Evolutionary conservation across 352 stramenopile species (phyloP).

Genomic region (Phytophthora colocasiae): DNA sequence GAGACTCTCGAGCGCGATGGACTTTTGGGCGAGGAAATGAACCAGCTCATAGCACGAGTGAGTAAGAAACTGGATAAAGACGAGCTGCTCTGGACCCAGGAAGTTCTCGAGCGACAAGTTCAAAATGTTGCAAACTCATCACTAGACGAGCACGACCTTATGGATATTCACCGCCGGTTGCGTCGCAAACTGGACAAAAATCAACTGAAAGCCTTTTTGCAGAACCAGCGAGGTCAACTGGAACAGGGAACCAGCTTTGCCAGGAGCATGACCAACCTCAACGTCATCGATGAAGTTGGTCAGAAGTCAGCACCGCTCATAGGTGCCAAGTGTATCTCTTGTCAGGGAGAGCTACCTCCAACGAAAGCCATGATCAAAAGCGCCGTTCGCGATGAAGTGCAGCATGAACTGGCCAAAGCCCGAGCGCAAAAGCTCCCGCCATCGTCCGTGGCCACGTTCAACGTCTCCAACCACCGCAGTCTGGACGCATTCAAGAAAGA

Average conservation of each 20-base stretch:
- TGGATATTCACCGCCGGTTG: slow-evolving; percentile 65
- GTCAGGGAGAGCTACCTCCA: slow-evolving; percentile 64
- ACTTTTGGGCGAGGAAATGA: slow-evolving; percentile 61
- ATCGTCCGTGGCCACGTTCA: slow-evolving; percentile 43
- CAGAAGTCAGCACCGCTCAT: slow-evolving; percentile 44
- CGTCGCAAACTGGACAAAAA: slow-evolving; percentile 67
- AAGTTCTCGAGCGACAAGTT: slow-evolving; percentile 69
- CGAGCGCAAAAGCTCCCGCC: slow-evolving; percentile 41
- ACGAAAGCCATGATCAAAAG: slow-evolving; percentile 69
- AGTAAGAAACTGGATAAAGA: slow-evolving; percentile 84
- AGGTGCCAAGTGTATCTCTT: slow-evolving; percentile 74
- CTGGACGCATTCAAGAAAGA: slow-evolving; percentile 80
- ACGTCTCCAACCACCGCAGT: slow-evolving; percentile 62
- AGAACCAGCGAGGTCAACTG: slow-evolving; percentile 46
- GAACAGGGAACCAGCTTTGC: slow-evolving; percentile 5
- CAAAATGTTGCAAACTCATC: slow-evolving; percentile 72
- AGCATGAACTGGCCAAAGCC: slow-evolving; percentile 66
- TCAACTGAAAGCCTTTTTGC: slow-evolving; percentile 60
- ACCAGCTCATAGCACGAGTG: slow-evolving; percentile 66
- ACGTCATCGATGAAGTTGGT: slow-evolving; percentile 13
- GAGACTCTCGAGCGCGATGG: slow-evolving; percentile 62
- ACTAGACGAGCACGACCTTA: slow-evolving; percentile 66
- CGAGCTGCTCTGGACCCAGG: slow-evolving; percentile 78
- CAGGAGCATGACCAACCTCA: slow-evolving; percentile 23
- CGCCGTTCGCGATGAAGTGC: slow-evolving; percentile 64